Conservation (phyloP, 139 green algal species). For the Chlorella sp. region DNA sequence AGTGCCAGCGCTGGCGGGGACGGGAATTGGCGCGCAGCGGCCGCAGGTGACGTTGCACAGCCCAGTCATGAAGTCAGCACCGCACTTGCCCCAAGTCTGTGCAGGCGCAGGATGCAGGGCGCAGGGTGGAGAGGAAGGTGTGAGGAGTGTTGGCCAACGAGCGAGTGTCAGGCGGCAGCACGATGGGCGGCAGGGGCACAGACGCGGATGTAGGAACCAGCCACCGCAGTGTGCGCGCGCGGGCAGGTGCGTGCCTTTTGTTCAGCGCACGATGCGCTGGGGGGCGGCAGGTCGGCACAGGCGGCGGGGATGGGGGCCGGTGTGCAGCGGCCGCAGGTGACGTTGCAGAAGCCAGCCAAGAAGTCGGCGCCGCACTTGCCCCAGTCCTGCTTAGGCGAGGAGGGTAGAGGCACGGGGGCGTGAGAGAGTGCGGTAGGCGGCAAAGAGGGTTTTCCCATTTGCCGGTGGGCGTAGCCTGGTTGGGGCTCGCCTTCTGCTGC, state of each 20-base stretch:
- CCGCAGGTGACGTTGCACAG: constrained; percentile 14
- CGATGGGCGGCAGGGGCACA: background rate
- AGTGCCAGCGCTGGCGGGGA: background rate
- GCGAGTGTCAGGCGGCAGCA: background rate
- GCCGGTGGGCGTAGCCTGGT: too few relatives aligned
- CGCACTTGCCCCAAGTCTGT: constrained; percentile 27
- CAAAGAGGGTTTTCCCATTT: too few relatives aligned
- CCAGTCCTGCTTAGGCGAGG: too few relatives aligned
- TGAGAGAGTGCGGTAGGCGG: too few relatives aligned
- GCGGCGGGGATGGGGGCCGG: too few relatives aligned
- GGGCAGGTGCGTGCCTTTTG: background rate
- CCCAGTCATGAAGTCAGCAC: background rate
- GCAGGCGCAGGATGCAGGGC: background rate
- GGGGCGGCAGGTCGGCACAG: background rate
- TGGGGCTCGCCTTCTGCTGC: too few relatives aligned
- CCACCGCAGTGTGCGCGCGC: too few relatives aligned
- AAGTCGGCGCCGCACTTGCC: too few relatives aligned
- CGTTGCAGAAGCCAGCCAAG: too few relatives aligned
- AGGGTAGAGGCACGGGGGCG: too few relatives aligned
- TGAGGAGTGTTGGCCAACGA: background rate
- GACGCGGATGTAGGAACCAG: too few relatives aligned
- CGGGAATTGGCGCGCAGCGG: background rate
- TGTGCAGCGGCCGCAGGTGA: too few relatives aligned
- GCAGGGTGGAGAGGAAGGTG: background rate
- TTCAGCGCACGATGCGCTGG: background rate